Base-by-base conservation (phyloP, 768 basidiomycete genomes). In the Tylopilus rubrobrunneus region DNA sequence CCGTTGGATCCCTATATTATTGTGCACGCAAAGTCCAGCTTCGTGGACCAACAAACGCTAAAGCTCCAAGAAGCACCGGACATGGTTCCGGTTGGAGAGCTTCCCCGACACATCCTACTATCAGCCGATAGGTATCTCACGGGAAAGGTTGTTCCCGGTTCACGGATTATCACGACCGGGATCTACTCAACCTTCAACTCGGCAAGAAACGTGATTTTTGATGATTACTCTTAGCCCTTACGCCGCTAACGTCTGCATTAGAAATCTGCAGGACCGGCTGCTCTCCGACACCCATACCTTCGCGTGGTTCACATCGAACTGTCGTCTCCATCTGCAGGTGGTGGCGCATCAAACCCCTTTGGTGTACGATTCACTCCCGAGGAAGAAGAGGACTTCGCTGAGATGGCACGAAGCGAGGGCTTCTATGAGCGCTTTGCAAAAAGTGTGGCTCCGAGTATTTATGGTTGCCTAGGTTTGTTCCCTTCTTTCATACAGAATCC, bases 61-160 rank as follows among this genome's bases (percentile, higher is more conserved):
- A 99, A 99, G 69, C 81, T 99, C 12, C 97, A 99, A 71, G 97
- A 99, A 71, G 95, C 96, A 17, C 97, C 97, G 0, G 97, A 99
- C 69, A 97, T 98, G 92, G 97, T 99, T 1, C 97, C 97, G 0
- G 95, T 98, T 25, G 97, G 97, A 78, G 97, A 99, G 67, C 76
- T 99, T 40, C 97, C 97, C 9, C 75, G 95, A 46, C 97, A 98
- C 67, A 93, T 99, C 80, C 79, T 96, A 48, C 76, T 99, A 25
- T 95, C 91, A 28, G 85, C 84, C 5, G 97, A 99, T 69, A 78
- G 96, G 69, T 86, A 93, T 64, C 76, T 98, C 50, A 92, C 95
- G 0, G 93, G 92, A 0, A 86, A 86, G 65, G 95, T 98, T 10
- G 90, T 98, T 10, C 97, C 97, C 5, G 97, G 97, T 2, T 92